These are phyloP conservation scores for Tausonia pullulans DNA, from an alignment of 1,284 basidiomycete species.

Conservation along the genomic window DNA sequence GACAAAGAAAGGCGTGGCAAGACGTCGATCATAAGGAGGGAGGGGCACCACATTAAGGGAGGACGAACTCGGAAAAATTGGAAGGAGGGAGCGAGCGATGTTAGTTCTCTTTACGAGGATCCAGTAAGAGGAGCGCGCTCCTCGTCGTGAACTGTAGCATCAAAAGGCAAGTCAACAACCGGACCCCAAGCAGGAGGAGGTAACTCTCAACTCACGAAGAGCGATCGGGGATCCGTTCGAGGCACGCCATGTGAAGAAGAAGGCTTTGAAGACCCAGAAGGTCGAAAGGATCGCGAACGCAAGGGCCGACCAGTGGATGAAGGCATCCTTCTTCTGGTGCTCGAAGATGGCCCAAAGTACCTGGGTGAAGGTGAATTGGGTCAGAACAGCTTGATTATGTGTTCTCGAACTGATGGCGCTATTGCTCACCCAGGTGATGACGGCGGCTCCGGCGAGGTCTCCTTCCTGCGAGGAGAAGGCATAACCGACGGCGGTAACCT, in stretches of 20 bases:
- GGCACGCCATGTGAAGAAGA: constrained; percentile 35
- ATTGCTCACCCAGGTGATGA: constrained; percentile 31
- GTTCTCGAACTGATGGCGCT: constrained; percentile 27
- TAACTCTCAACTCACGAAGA: neutral
- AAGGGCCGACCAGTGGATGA: constrained; percentile 82
- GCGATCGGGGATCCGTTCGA: neutral
- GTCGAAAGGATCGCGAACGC: constrained; percentile 75
- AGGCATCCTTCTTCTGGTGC: constrained; percentile 43
- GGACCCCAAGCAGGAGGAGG: neutral
- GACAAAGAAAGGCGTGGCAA: no score
- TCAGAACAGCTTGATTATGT: no score
- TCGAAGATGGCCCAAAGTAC: constrained; percentile 49
- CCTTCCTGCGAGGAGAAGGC: constrained; percentile 80
- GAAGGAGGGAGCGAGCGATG: no score
- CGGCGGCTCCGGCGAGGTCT: constrained; percentile 44
- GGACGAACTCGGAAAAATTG: no score
- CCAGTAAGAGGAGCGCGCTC: constrained; percentile 64
- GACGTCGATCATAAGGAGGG: no score
- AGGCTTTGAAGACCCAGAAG: constrained; percentile 68
- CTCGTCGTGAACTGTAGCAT: constrained; percentile 56
- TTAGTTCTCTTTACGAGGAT: no score
- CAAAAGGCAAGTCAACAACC: constrained; percentile 25
- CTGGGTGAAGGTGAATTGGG: neutral
- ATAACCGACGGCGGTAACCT: constrained; percentile 67
- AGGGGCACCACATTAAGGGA: no score